Evolutionary conservation across 139 green algal species (phyloP).

Genomic region (Micromonas pusilla): DNA sequence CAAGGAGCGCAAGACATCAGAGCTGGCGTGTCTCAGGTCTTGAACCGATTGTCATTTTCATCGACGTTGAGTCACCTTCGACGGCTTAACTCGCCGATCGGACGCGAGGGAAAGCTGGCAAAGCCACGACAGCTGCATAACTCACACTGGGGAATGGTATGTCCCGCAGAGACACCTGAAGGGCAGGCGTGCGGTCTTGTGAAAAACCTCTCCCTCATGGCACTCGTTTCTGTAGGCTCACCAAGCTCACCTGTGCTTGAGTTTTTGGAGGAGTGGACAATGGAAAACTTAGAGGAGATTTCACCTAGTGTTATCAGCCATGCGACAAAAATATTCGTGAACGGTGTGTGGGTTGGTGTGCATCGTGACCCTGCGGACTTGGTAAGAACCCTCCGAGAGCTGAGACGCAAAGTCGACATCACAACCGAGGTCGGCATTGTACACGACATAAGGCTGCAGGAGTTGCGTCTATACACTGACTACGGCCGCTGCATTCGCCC

Average conservation of each 20-base stretch:
- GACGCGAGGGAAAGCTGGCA: conserved; percentile 51
- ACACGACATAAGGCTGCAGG: conserved; percentile 46
- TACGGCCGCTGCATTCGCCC: conserved; percentile 45
- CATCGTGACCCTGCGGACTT: conserved; percentile 47
- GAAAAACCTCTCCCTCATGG: conserved; percentile 98
- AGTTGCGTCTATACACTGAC: conserved; percentile 51
- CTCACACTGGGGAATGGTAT: conserved; percentile 97
- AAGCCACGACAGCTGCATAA: conserved; percentile 98
- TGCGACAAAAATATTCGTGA: conserved; percentile 77
- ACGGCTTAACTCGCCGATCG: conserved; percentile 95
- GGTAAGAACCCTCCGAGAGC: conserved; percentile 44
- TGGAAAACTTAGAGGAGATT: conserved; percentile 54
- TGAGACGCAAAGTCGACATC: conserved; percentile 46
- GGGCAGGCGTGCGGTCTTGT: conserved; percentile 85
- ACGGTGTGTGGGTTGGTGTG: conserved; percentile 79
- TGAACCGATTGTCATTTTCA: conserved; percentile 91
- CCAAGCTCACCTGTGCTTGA: conserved; percentile 42
- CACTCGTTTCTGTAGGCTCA: conserved; percentile 48
- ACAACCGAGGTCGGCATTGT: conserved; percentile 44
- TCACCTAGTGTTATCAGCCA: conserved; percentile 39
- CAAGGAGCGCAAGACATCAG: conserved; percentile 35
- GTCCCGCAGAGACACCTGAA: conserved; percentile 91
- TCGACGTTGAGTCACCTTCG: conserved; percentile 92
- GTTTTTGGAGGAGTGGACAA: conserved; percentile 54
- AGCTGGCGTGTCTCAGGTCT: conserved; percentile 83